These are phyloP conservation scores for Monosporozyma unispora DNA, from an alignment of 805 yeast species.

Conservation along the genomic window DNA sequence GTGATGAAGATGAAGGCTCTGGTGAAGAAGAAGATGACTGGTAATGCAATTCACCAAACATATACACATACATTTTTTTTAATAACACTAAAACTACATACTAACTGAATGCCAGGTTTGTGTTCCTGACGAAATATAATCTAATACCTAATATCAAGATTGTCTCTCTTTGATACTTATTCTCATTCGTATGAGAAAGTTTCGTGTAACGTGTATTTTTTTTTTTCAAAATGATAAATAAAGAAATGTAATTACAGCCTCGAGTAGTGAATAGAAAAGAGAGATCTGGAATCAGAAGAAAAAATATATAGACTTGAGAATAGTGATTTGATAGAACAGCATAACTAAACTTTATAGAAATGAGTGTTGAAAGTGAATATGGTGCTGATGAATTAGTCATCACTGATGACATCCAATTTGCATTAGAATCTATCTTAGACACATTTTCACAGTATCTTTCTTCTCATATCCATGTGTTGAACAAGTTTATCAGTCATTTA, in stretches of 20 bases:
- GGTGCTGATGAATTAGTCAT: constrained; percentile 1
- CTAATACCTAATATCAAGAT: not conserved
- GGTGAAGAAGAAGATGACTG: constrained; percentile 43
- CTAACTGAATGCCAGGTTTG: not conserved
- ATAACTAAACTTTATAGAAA: not conserved
- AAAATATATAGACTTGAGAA: not conserved
- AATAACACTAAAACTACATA: not conserved
- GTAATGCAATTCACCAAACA: constrained; percentile 2
- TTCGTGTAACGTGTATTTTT: not conserved
- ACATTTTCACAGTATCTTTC: constrained; percentile 22
- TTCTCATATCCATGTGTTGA: constrained; percentile 23
- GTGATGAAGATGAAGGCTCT: constrained; percentile 61
- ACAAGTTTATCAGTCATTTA: constrained; percentile 26
- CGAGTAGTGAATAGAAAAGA: no score
- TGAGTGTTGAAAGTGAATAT: not conserved
- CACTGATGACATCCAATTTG: constrained; percentile 7
- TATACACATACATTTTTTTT: not conserved
- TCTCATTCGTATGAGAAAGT: not conserved
- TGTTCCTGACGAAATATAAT: not conserved
- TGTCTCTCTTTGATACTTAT: not conserved
- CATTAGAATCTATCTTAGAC: constrained; percentile 7
- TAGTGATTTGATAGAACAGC: not conserved
- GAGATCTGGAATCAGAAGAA: not conserved
- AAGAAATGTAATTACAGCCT: no score
- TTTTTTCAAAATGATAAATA: not conserved